A percentile compares a stretch with the other conserved stretches of the same genome.
Conservation (phyloP, 164 flowering plant genomes). For the Berberis vulgaris region DNA sequence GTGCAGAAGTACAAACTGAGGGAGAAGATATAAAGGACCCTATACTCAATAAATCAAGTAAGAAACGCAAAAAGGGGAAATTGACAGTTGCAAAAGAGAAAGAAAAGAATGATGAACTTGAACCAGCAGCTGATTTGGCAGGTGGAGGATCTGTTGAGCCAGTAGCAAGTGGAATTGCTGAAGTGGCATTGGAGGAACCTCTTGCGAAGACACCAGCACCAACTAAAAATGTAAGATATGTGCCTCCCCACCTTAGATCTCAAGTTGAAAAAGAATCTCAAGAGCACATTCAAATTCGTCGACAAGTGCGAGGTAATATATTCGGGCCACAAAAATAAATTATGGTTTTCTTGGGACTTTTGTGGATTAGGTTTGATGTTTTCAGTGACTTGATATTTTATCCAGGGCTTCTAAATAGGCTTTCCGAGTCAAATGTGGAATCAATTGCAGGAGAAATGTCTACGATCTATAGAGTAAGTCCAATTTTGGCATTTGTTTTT, state of each 20-base stretch:
- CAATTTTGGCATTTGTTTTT: not conserved
- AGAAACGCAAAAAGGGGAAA: conserved; percentile 29
- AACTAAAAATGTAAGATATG: conserved; percentile 33
- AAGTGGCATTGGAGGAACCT: conserved; percentile 18
- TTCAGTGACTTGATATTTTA: conserved; percentile 4
- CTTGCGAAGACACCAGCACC: conserved; percentile 6
- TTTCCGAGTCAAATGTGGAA: conserved; percentile 89
- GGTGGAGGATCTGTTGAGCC: conserved; percentile 13
- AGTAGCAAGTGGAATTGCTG: conserved; percentile 8
- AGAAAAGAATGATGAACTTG: conserved; percentile 15
- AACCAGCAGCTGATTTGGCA: not conserved
- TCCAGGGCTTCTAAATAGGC: conserved; percentile 77
- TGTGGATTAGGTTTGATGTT: not conserved
- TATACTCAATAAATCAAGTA: conserved; percentile 5
- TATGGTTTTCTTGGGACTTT: not conserved
- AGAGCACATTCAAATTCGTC: conserved; percentile 58
- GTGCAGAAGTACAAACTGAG: conserved; percentile 9
- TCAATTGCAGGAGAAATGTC: conserved; percentile 63
- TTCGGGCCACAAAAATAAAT: not conserved
- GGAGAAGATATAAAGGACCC: conserved; percentile 4
- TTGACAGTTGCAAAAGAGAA: not conserved
- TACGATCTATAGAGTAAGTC: conserved; percentile 39
- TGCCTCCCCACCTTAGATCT: conserved; percentile 74
- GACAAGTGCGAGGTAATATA: conserved; percentile 55
- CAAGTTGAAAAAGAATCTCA: conserved; percentile 39